These are phyloP conservation scores for Penicillium pulvis DNA, from an alignment of 495 filamentous ascomycete species.

Conservation along the genomic window DNA sequence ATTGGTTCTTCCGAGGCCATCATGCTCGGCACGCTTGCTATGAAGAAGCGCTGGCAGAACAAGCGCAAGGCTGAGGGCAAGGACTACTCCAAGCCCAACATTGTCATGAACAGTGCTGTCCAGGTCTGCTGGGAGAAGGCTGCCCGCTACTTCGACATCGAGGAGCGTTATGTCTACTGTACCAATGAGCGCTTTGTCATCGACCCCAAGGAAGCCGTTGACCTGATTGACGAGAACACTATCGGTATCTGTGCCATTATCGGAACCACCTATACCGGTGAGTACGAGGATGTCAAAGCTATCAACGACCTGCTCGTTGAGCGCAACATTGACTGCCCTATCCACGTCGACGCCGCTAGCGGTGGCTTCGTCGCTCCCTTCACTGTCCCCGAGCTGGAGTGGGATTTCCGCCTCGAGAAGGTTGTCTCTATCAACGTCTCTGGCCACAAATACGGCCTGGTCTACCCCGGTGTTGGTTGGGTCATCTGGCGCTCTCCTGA, in stretches of 20 bases:
- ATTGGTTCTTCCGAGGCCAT: constrained; percentile 88
- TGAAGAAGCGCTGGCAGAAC: constrained; percentile 96
- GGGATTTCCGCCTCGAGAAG: constrained; percentile 86
- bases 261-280: constrained; percentile 92
- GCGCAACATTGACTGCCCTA: constrained; percentile 71
- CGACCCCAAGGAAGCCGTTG: constrained; percentile 78
- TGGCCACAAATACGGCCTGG: constrained; percentile 82
- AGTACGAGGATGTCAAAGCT: constrained; percentile 89
- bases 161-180: constrained; percentile 88
- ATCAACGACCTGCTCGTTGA: constrained; percentile 81
- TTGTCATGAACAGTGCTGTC: constrained; percentile 89
- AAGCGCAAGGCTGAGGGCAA: constrained; percentile 77
- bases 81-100: constrained; percentile 74
- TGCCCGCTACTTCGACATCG: constrained; percentile 90
- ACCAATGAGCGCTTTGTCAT: constrained; percentile 80
- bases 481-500: constrained; percentile 84
- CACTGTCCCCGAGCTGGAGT: constrained; percentile 73
- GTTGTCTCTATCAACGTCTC: constrained; percentile 92
- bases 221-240: constrained; percentile 91
- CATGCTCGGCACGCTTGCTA: constrained; percentile 85
- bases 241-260: constrained; percentile 90
- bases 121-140: constrained; percentile 98
- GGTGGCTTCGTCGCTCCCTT: constrained; percentile 93
- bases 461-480: constrained; percentile 94
- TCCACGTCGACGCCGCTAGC: constrained; percentile 89